Base-by-base conservation (phyloP, 2,329 filamentous ascomycete species). In the Ambrosiella cleistominuta region DNA sequence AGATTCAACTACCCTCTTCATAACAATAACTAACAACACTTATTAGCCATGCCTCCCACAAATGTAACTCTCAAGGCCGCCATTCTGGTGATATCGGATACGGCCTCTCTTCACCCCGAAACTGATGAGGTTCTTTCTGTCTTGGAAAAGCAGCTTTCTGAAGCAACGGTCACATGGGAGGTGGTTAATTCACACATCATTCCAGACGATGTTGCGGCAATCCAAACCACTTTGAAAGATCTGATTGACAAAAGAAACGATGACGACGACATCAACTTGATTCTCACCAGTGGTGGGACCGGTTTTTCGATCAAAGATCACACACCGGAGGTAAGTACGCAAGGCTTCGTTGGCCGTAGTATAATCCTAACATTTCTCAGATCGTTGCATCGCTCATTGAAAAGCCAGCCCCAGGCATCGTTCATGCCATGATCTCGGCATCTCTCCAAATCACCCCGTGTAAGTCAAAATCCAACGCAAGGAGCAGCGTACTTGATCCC, bases 351-450 rank as follows among this genome's bases (percentile, higher is more conserved):
- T 15, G 13, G 17, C 42, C 39, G 40, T 27, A 12, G 60, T 51
- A 0, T 59, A 57, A 55, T 8, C 17, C 44, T 58, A 57, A 53
- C 12, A 27, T 27, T 5, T 40, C 6, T 35, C 62, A 91, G 85
- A 90, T 89, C 55, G 79, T 96, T n/a, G 72, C 76, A 12, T 80
- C 83, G 4, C 70, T 97, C 45, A 75, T 97, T 49, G 83, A 95
- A 66, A 89, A 86, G 67, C 81, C 91, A 68, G 93, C 93, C 0
- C 82, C 89, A 0, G 93, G 93, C 0, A 75, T 98, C 54, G 85
- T 96, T n/a, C 90, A 98, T 70, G 89, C 83, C 63, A 98, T 98
- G 91, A 75, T 98, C 47, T 77, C 89, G 5, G 76, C 87, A 17
- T 97, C 91, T 0, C 73, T 95, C 13, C 74, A 80, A 49, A 82